Conservation (phyloP, 164 flowering plant genomes). For the Paratinospora sagittata region DNA sequence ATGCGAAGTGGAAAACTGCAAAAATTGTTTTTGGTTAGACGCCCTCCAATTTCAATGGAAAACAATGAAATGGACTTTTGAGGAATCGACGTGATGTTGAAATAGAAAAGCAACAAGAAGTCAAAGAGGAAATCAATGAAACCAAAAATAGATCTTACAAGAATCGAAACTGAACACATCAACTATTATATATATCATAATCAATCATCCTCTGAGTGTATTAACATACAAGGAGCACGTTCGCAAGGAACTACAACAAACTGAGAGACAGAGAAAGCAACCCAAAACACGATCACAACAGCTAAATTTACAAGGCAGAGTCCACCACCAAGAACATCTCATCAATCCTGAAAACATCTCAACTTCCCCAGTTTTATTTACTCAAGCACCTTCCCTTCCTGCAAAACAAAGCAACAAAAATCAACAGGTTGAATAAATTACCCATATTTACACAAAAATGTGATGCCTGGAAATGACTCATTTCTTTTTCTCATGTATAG, state of each 20-base stretch:
- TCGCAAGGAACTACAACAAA: conserved; percentile 3
- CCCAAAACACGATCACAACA: conserved; percentile 7
- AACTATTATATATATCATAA: conserved; percentile 5
- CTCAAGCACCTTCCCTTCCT: conserved; percentile 9
- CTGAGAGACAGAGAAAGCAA: conserved; percentile 2
- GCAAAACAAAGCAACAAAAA: neutral
- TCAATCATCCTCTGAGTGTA: too few species aligned
- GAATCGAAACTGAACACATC: conserved; percentile 7
- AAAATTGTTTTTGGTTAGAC: too few species aligned
- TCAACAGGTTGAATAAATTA: too few species aligned
- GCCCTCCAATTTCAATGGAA: too few species aligned
- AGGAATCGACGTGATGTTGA: too few species aligned
- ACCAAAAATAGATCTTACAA: neutral
- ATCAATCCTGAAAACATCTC: conserved; percentile 4
- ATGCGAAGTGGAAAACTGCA: too few species aligned
- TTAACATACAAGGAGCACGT: conserved; percentile 10
- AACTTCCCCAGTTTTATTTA: conserved; percentile 1
- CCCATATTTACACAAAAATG: too few species aligned
- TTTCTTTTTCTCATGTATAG: neutral
- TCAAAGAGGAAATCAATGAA: neutral
- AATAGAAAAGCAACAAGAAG: too few species aligned
- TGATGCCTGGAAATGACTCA: too few species aligned
- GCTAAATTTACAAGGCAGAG: conserved; percentile 17
- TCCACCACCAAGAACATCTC: too few species aligned
- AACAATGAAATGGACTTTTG: too few species aligned